Conservation (phyloP, 202 grass and related monocot species). For the Bolboschoenoplectus hybrid region DNA sequence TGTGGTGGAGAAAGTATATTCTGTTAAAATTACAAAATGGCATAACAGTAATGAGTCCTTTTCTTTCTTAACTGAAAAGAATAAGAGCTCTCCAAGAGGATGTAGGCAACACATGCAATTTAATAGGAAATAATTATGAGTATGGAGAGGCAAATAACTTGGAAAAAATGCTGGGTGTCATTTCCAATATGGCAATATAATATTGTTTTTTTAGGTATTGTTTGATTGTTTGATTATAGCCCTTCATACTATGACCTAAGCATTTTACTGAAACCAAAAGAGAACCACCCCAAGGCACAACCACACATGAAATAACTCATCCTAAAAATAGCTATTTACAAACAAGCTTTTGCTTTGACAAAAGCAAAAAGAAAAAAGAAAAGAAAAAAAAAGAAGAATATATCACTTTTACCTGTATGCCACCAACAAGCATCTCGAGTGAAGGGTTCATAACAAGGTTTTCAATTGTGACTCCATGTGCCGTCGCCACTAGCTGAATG, state of each 20-base stretch:
- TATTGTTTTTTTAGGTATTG: not conserved
- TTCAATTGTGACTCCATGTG: conserved; percentile 89
- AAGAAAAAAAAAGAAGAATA: not conserved
- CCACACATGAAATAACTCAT: not conserved
- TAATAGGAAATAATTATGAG: not conserved
- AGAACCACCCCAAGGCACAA: not conserved
- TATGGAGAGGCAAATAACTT: not conserved
- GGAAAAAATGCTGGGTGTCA: not conserved
- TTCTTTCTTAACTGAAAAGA: not conserved
- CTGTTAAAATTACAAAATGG: not conserved
- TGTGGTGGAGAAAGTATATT: not conserved
- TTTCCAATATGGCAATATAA: not conserved
- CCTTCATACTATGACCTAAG: not conserved
- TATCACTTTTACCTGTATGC: conserved; percentile 66
- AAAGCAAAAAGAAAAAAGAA: not conserved
- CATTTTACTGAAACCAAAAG: not conserved
- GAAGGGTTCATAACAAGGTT: conserved; percentile 91
- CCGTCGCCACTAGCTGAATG: conserved; percentile 89
- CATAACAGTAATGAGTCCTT: not conserved
- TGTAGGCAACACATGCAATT: not conserved
- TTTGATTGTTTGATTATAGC: not conserved
- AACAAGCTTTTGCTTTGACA: not conserved
- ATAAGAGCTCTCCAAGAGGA: not conserved
- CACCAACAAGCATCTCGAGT: conserved; percentile 85
- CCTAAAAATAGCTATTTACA: not conserved